phyloP scores from a whole-genome alignment of 768 basidiomycete species.

The Tylopilus balloui region DNA sequence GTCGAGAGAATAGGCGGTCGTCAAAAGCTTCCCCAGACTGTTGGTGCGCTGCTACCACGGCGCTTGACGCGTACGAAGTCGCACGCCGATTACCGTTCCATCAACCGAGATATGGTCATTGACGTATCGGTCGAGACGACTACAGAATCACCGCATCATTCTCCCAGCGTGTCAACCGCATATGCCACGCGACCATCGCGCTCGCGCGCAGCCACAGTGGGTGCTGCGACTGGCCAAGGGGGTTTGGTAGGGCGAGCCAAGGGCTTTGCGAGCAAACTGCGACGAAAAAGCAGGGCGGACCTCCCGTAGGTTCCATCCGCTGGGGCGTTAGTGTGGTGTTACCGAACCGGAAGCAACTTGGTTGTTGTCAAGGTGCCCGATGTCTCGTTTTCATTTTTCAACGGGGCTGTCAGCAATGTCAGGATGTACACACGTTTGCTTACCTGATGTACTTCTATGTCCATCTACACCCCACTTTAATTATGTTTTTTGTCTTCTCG shows the following conservation, averaged over 20 bases:
- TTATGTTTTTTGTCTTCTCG: conserved; percentile 10
- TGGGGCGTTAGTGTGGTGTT: conserved; percentile 20
- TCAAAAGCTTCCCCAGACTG: conserved; percentile 39
- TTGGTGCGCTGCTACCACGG: conserved; percentile 43
- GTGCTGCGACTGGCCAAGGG: conserved; percentile 22
- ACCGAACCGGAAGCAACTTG: conserved; percentile 8
- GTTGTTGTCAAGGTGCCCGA: conserved; percentile 27
- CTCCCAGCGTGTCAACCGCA: conserved; percentile 14
- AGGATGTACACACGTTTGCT: neutral
- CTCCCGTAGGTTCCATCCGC: conserved; percentile 4
- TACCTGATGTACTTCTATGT: conserved; percentile 23
- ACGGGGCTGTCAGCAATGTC: conserved; percentile 7
- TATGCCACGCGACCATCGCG: conserved; percentile 29
- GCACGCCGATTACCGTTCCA: conserved; percentile 31
- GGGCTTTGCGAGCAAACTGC: conserved; percentile 40
- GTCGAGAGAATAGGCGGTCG: conserved; percentile 45
- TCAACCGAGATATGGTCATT: conserved; percentile 36
- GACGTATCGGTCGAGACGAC: conserved; percentile 48
- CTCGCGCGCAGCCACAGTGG: conserved; percentile 35
- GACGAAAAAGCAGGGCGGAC: conserved; percentile 34
- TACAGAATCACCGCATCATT: conserved; percentile 7
- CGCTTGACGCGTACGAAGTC: conserved; percentile 43
- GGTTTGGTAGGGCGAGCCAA: conserved; percentile 38
- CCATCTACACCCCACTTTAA: conserved; percentile 21
- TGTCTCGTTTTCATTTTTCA: conserved; percentile 14